A percentile compares a stretch with the other conserved stretches of the same genome.
phyloP scores from a whole-genome alignment of 1,139 yeast species.

The Sugiyamaella castrensis region DNA sequence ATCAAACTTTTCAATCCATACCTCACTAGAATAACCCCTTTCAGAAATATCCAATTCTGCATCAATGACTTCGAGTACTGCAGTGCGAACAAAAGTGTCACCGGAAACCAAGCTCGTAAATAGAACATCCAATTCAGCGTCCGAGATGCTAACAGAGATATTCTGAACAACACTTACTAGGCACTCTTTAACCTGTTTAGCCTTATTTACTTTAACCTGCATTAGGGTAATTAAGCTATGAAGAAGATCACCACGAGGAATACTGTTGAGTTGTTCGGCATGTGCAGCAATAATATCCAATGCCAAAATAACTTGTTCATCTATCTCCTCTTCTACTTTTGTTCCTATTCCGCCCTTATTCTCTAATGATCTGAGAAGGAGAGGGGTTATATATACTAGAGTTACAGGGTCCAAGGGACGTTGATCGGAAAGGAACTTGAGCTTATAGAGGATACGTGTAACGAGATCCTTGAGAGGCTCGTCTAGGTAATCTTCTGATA shows the following conservation, averaged over 20 bases:
- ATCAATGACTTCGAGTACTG: constrained; percentile 80
- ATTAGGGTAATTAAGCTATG: constrained; percentile 62
- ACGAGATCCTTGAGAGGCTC: constrained; percentile 55
- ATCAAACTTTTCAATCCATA: constrained; percentile 79
- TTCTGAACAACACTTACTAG: constrained; percentile 72
- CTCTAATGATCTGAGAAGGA: constrained; percentile 53
- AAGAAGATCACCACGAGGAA: constrained; percentile 66
- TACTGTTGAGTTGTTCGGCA: constrained; percentile 67
- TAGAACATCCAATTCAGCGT: constrained; percentile 57
- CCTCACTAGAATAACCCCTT: constrained; percentile 56
- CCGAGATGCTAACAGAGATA: constrained; percentile 58
- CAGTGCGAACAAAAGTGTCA: constrained; percentile 67
- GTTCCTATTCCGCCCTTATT: constrained; percentile 55
- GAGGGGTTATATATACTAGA: constrained; percentile 70
- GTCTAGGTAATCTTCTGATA: constrained; percentile 44
- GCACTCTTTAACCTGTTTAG: constrained; percentile 80
- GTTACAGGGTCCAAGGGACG: constrained; percentile 65
- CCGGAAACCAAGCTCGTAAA: constrained; percentile 59
- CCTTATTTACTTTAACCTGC: constrained; percentile 64
- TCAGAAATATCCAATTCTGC: constrained; percentile 77
- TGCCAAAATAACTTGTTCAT: constrained; percentile 77
- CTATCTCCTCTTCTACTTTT: constrained; percentile 73
- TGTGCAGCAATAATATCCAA: constrained; percentile 75
- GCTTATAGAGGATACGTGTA: constrained; percentile 67
- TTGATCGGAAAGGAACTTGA: constrained; percentile 73